phyloP scores from a whole-genome alignment of 2,329 filamentous ascomycete genomes.

The Venturia pyrina region DNA sequence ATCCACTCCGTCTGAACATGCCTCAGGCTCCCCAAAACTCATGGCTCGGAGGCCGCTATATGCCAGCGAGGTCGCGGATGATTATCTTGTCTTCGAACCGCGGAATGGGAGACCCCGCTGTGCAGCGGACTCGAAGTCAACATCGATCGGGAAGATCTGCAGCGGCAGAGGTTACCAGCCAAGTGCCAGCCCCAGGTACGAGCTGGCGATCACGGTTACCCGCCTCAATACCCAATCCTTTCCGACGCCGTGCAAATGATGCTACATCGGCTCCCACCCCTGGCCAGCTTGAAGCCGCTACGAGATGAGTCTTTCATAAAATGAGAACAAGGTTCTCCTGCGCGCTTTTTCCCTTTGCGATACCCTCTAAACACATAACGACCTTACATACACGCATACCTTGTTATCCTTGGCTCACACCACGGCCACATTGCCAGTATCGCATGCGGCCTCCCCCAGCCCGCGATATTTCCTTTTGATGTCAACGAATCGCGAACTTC shows the following conservation, averaged over 20 bases:
- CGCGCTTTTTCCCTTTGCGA: conserved; percentile 28
- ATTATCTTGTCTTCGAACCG: conserved; percentile 2
- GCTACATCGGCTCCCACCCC: conserved; percentile 20
- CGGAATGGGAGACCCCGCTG: neutral
- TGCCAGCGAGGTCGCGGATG: conserved; percentile 1
- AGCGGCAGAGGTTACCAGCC: conserved; percentile 2
- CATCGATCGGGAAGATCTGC: neutral
- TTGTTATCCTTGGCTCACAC: neutral
- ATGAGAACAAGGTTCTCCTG: conserved; percentile 17
- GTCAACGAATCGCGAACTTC: neutral
- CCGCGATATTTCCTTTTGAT: neutral
- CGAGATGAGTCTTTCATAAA: neutral
- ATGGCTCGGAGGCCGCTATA: conserved; percentile 11
- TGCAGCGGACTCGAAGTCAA: neutral
- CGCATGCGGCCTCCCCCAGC: neutral
- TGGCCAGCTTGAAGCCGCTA: conserved; percentile 26
- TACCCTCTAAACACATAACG: conserved; percentile 29
- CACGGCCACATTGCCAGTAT: neutral
- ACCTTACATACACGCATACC: neutral
- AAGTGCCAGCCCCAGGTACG: conserved; percentile 20
- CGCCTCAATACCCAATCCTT: conserved; percentile 14
- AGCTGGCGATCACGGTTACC: conserved; percentile 20
- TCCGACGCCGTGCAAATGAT: conserved; percentile 11
- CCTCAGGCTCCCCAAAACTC: conserved; percentile 9
- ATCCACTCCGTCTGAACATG: conserved; percentile 6